phyloP scores from a whole-genome alignment of 2,329 filamentous ascomycete genomes.

The Fusarium aywerte region DNA sequence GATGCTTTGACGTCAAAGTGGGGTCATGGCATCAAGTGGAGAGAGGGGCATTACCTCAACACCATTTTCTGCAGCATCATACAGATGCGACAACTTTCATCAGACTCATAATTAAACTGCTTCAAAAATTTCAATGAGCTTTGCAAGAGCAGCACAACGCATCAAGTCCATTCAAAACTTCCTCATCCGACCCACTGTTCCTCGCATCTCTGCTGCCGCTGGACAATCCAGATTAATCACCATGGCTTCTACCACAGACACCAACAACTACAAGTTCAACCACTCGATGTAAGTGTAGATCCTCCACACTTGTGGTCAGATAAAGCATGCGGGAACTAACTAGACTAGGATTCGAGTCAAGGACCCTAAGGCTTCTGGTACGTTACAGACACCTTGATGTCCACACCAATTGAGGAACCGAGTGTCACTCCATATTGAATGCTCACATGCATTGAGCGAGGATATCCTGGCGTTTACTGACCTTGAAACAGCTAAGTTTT shows the following conservation, averaged over 20 bases:
- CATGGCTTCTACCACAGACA: slow-evolving; percentile 80
- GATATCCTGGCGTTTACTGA: slow-evolving; percentile 4
- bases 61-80: slow-evolving; percentile 7
- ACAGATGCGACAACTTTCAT: slow-evolving; percentile 1
- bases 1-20: slow-evolving; percentile 36
- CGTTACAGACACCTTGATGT: slow-evolving; percentile 45
- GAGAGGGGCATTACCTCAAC: slow-evolving; percentile 28
- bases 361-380: slow-evolving; percentile 84
- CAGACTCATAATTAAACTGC: slow-evolving; percentile 3
- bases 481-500: slow-evolving; percentile 78
- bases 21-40: slow-evolving; percentile 22
- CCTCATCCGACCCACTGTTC: slow-evolving; percentile 12
- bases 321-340: slow-evolving; percentile 22
- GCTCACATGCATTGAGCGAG: background rate
- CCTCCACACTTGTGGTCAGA: background rate
- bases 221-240: slow-evolving; percentile 63
- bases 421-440: background rate
- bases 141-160: slow-evolving; percentile 41
- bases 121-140: slow-evolving; percentile 38
- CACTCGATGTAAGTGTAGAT: slow-evolving; percentile 78
- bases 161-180: slow-evolving; percentile 42
- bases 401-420: slow-evolving; percentile 2
- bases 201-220: slow-evolving; percentile 1
- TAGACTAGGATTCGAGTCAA: slow-evolving; percentile 86
- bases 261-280: slow-evolving; percentile 83